Base-by-base conservation (phyloP, 1,284 basidiomycete species). In the Ganoderma meredithae region DNA sequence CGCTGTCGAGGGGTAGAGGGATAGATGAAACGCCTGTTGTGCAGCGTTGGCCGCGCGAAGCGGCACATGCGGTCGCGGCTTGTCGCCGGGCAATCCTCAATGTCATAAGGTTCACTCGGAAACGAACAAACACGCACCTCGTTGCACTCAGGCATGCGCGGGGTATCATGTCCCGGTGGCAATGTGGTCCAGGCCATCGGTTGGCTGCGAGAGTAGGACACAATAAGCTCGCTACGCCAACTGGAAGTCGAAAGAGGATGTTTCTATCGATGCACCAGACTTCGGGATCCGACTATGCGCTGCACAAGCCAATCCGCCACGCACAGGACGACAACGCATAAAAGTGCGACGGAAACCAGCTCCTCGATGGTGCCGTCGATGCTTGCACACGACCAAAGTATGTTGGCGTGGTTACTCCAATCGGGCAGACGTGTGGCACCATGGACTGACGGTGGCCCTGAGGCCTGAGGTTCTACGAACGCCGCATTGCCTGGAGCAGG, bases 331-430 rank as follows among this genome's bases (percentile, higher is more conserved):
- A 15, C 27, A 55, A 2, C 13, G 52, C 31, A 25, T 5, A 36
- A 36, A 9, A 9, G 2, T 36, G 41, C 41, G 1, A 49, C 22
- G 12, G 47, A 49, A 49, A 22, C 22, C n/a, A 0, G 47, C 9
- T 49, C 47, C 47, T 49, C 47, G 36, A 36, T 36, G 7, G 36
- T 7, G 7, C 36, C 22, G 22, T 49, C 47, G 12, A 49, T 10
- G 1, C 47, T 25, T 10, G 47, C 10, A 25, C 47, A 25, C 40
- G n/a, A 52, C 27, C 39, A 43, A 19, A 19, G 15, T n/a, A n/a
- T 31, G 25, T 64, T 33, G 44, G 31, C 47, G 49, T 61, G 47
- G 49, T 64, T 64, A 55, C 58, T 56, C n/a, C 47, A 49, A 49
- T 49, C 12, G 47, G 47, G 25, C 22, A 22, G 47, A 49, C 22